Evolutionary conservation across 1,284 basidiomycete species (phyloP), one percentile per base, ranked within the genome.

Genomic region (Ustilago lituana): DNA sequence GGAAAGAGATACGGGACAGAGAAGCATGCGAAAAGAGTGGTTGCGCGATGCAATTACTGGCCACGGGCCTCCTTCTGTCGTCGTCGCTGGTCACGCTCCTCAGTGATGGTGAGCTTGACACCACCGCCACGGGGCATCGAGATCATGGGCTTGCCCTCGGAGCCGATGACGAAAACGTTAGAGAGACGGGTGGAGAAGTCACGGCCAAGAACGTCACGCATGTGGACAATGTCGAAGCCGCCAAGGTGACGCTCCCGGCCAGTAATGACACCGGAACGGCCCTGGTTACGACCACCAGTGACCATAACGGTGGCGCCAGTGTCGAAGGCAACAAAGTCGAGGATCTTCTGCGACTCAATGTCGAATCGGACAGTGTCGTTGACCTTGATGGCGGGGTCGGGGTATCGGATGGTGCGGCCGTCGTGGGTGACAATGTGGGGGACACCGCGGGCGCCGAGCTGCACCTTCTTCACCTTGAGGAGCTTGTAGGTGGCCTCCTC

Each of bases 201-300:
- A 82, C 93, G 88, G 84, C 97, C 95, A 71, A 96, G 87, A 46
- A 92, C 90, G 83, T 98, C 95, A 85, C 92, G 93, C 80, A 98
- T 91, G 84, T 98, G 94, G 66, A 80, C 76, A 53, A 81, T 81
- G 86, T 98, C 94, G 85, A 95, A 97, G 76, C 94, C 95, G 84
- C 95, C 95, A 78, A 93, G 86, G 86, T 98, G 95, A 86, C 93
- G 93, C 88, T 98, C 96, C 79, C 91, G 89, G 86, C 95, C 92
- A 66, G 92, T 89, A 80, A 99, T 96, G 72, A 93, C 88, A 87
- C 95, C 96, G 67, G 89, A 90, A 86, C 96, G 90, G 82, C 96
- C 95, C 93, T 96, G 96, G 91, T 98, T 98, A 85, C 95, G 93
- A 79, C 95, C 95, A 84, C 95, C 95, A 73, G 96, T 98, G 86